Evolutionary conservation across 1,139 yeast genomes (phyloP).

Genomic region (Kodamaea ohmeri): DNA sequence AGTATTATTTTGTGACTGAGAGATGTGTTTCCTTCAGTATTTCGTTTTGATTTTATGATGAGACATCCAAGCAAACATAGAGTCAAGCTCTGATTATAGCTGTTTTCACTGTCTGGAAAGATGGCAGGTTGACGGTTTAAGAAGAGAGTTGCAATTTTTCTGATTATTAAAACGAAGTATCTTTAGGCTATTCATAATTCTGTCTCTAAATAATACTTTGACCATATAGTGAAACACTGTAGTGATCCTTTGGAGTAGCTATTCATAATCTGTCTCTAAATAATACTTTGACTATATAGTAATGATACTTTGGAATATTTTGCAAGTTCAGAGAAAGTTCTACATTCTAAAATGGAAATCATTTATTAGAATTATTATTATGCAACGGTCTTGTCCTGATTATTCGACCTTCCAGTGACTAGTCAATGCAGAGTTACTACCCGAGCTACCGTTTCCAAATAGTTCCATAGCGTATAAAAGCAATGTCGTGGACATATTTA

Average conservation of each 20-base stretch:
- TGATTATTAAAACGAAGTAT: slow-evolving; percentile 10
- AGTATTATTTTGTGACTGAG: slow-evolving; percentile 21
- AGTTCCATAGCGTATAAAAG: slow-evolving; percentile 79
- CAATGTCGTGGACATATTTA: slow-evolving; percentile 78
- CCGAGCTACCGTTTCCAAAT: slow-evolving; percentile 39
- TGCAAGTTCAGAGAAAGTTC: background rate
- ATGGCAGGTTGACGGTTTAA: slow-evolving; percentile 39
- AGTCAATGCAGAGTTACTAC: slow-evolving; percentile 26
- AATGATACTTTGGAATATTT: background rate
- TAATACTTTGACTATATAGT: no score
- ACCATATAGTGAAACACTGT: no score
- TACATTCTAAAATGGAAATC: background rate
- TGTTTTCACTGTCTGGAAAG: slow-evolving; percentile 46
- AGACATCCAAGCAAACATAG: slow-evolving; percentile 75
- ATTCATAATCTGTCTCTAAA: background rate
- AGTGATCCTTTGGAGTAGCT: background rate
- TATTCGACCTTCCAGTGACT: slow-evolving; percentile 27
- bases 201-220: background rate
- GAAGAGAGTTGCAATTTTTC: slow-evolving; percentile 40
- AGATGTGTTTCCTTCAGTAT: slow-evolving; percentile 6
- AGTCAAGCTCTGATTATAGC: slow-evolving; percentile 78
- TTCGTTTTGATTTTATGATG: slow-evolving; percentile 49
- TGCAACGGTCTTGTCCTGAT: background rate
- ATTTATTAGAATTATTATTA: slow-evolving; percentile 3
- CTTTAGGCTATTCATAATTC: background rate